phyloP scores from a whole-genome alignment of 2,329 filamentous ascomycete species.

The Arachnomyces sp. region DNA sequence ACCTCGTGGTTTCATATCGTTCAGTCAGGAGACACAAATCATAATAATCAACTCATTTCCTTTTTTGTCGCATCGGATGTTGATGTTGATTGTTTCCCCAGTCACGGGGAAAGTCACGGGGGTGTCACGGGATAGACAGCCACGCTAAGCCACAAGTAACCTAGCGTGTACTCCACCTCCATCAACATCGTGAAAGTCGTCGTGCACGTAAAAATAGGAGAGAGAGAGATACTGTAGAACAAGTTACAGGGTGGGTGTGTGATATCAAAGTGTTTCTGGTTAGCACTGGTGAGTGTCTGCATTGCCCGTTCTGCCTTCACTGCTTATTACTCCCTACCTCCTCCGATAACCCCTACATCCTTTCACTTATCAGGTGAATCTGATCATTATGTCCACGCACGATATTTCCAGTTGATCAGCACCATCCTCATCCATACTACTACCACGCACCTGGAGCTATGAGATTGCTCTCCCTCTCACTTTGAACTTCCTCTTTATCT shows the following conservation, averaged over 20 bases:
- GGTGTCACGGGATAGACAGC: slow-evolving; percentile 6
- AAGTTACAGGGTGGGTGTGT: no score
- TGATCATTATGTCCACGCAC: slow-evolving; percentile 32
- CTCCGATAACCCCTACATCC: no score
- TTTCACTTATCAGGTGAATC: slow-evolving; percentile 1
- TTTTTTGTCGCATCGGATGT: no score
- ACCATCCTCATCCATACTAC: slow-evolving; percentile 20
- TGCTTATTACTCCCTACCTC: background rate
- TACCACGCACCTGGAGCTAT: slow-evolving; percentile 30
- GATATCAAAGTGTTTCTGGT: no score
- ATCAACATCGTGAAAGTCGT: background rate
- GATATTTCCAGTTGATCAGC: slow-evolving; percentile 13
- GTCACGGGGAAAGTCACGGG: background rate
- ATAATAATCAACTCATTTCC: no score
- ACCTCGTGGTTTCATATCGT: no score
- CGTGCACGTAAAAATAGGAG: slow-evolving; percentile 5
- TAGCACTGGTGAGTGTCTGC: slow-evolving; percentile 1
- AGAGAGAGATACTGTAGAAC: no score
- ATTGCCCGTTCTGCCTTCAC: no score
- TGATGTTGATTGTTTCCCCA: slow-evolving; percentile 6
- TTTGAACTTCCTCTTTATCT: slow-evolving; percentile 7
- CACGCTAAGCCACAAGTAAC: slow-evolving; percentile 1
- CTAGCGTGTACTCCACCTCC: background rate
- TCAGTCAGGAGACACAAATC: no score
- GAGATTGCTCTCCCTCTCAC: slow-evolving; percentile 14